Evolutionary conservation across 2,329 filamentous ascomycete species (phyloP), one percentile per base, ranked within the genome.

Genomic region (Colletotrichum navitas): DNA sequence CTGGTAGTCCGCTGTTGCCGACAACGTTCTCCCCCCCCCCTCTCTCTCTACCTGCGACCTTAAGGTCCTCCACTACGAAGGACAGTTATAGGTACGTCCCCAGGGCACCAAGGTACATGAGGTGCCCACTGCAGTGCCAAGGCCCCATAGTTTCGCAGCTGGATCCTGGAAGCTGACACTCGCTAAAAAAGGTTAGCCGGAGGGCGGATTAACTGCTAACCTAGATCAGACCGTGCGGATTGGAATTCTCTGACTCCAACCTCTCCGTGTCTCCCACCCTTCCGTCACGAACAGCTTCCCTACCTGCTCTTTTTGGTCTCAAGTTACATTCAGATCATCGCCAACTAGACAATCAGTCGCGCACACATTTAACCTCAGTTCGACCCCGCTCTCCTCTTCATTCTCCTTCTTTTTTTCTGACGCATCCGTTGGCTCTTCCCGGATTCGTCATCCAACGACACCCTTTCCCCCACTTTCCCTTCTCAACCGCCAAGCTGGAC

Each of bases 221-320:
- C 74, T 74, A 73, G 71, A 74, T 74, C 68, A 72, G 66, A 73
- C 74, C 74, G 74, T 76, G 74, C 74, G 74, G 74, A 76, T 76
- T 76, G 73, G 66, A 74, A 76, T 73, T 74, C 73, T 74, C 70
- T 71, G 73, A 74, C 74, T 75, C 74, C 72, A 74, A 73, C 73
- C 66, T 74, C 73, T 64, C 72, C 73, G 62, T 69, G 71, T 71
- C 52, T 62, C 61, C 66, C 59, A 41, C 61, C 49, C 49, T 54
- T 11, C 56, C 61, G 43, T 51, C 65, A 74, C 64, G 63, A 62
- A 51, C 12, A 62, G 47, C 43, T 39, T 16, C 21, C 11, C 39
- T 60, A 29, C 29, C 39, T 60, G 26, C 21, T 54, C 47, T 66
- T 62, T 62, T 65, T 63, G 55, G 49, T 41, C 62, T 34, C 52